Conservation (phyloP, 805 yeast genomes). For the Torulaspora quercuum region DNA sequence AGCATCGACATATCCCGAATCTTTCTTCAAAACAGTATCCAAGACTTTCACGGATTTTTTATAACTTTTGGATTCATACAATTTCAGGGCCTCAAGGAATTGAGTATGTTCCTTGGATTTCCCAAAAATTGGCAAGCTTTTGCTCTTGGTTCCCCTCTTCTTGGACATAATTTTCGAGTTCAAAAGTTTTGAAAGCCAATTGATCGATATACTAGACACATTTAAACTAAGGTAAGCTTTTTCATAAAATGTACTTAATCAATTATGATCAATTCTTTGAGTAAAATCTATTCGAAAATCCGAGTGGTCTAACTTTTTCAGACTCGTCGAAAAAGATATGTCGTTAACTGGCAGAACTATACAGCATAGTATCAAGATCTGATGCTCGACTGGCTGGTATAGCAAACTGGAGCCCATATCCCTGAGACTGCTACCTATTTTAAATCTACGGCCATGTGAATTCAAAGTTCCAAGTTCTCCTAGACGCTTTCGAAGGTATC, state of each 20-base stretch:
- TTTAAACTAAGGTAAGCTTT: neutral
- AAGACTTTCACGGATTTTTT: slow-evolving; percentile 76
- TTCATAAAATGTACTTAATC: neutral
- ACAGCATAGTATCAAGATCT: too few relatives aligned
- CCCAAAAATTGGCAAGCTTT: slow-evolving; percentile 11
- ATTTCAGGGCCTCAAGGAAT: slow-evolving; percentile 75
- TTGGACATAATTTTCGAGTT: slow-evolving; percentile 7
- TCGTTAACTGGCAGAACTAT: too few relatives aligned
- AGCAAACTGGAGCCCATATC: too few relatives aligned
- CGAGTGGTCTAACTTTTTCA: slow-evolving; percentile 2
- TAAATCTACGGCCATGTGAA: too few relatives aligned
- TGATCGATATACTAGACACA: neutral
- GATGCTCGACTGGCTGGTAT: too few relatives aligned
- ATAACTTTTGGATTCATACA: slow-evolving; percentile 83
- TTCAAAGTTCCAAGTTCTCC: too few relatives aligned
- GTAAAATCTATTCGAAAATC: neutral
- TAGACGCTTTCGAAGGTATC: too few relatives aligned
- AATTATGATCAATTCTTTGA: neutral
- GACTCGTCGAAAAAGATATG: slow-evolving; percentile 4
- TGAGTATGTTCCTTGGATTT: slow-evolving; percentile 64
- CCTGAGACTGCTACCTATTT: too few relatives aligned
- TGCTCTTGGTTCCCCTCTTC: slow-evolving; percentile 10
- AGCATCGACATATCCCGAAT: slow-evolving; percentile 72
- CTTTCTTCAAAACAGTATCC: slow-evolving; percentile 73
- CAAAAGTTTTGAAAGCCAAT: too few relatives aligned